Conservation (phyloP, 257 asterid species). For the Capsicum rhomboideum region DNA sequence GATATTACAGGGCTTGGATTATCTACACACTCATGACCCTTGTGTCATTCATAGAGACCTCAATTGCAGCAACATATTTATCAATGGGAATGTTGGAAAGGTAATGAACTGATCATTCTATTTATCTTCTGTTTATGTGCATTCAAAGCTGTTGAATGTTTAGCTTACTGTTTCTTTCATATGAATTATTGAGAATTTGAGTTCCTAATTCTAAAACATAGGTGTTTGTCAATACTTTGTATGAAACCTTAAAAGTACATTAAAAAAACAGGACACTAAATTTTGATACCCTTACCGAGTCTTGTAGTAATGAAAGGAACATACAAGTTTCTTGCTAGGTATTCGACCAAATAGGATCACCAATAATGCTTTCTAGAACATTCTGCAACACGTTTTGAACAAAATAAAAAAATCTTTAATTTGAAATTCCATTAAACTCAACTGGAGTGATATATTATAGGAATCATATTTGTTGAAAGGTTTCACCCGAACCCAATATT, state of each 20-base stretch:
- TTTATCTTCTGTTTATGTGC: neutral
- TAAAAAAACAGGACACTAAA: neutral
- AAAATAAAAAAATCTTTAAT: too few relatives aligned
- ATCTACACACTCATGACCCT: conserved; percentile 25
- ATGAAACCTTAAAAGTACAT: neutral
- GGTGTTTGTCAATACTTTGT: neutral
- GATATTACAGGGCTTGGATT: conserved; percentile 18
- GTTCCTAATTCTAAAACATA: neutral
- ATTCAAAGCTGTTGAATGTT: neutral
- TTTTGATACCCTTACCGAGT: too few relatives aligned
- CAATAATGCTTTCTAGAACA: too few relatives aligned
- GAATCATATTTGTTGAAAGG: neutral
- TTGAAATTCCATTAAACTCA: neutral
- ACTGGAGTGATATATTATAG: neutral
- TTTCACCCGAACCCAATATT: neutral
- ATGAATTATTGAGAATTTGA: too few relatives aligned
- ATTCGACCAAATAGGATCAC: too few relatives aligned
- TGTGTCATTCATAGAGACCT: conserved; percentile 24
- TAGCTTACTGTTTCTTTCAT: too few relatives aligned
- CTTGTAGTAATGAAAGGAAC: too few relatives aligned
- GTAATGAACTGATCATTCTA: neutral
- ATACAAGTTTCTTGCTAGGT: too few relatives aligned
- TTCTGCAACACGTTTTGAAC: too few relatives aligned
- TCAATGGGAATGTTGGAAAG: conserved; percentile 26
- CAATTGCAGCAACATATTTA: conserved; percentile 26